Evolutionary conservation across 2,329 filamentous ascomycete genomes (phyloP).

Genomic region (Paecilomyces variotii): DNA sequence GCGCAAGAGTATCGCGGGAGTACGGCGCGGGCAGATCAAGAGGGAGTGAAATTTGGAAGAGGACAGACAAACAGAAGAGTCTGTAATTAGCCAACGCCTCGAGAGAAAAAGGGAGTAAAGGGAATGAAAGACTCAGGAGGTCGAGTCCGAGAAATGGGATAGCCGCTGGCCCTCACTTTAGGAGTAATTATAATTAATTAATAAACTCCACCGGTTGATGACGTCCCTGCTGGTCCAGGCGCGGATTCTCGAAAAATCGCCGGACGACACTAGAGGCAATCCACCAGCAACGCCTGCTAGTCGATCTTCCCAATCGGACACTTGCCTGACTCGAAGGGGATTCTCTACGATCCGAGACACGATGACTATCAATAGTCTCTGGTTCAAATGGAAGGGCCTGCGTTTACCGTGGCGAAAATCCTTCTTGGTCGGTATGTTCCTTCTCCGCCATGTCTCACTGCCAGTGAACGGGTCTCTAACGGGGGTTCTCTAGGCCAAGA

Average conservation of each 20-base stretch:
- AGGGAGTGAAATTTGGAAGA: neutral
- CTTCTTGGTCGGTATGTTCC: conserved; percentile 46
- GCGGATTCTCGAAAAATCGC: conserved; percentile 4
- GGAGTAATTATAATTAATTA: neutral
- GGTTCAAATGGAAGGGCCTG: conserved; percentile 56
- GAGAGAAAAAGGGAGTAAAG: neutral
- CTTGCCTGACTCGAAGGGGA: neutral
- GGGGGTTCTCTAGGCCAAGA: conserved; percentile 43
- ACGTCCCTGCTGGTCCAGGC: conserved; percentile 14
- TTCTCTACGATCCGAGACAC: conserved; percentile 16
- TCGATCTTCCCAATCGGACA: conserved; percentile 1
- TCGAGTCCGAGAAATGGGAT: conserved; percentile 10
- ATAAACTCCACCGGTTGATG: conserved; percentile 13
- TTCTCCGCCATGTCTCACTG: neutral
- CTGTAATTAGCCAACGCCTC: neutral
- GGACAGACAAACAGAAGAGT: neutral
- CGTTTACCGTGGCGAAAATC: conserved; percentile 54
- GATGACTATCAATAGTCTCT: conserved; percentile 41
- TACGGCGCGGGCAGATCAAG: neutral
- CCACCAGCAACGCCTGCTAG: neutral
- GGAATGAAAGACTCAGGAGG: neutral
- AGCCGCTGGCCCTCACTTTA: conserved; percentile 12
- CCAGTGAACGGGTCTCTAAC: conserved; percentile 1
- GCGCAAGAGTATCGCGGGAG: neutral
- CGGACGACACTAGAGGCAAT: neutral